A percentile compares a stretch with the other conserved stretches of the same genome.
These are phyloP conservation scores for Benincasa hispida DNA, from an alignment of 306 rosid genomes.

Conservation along the genomic window DNA sequence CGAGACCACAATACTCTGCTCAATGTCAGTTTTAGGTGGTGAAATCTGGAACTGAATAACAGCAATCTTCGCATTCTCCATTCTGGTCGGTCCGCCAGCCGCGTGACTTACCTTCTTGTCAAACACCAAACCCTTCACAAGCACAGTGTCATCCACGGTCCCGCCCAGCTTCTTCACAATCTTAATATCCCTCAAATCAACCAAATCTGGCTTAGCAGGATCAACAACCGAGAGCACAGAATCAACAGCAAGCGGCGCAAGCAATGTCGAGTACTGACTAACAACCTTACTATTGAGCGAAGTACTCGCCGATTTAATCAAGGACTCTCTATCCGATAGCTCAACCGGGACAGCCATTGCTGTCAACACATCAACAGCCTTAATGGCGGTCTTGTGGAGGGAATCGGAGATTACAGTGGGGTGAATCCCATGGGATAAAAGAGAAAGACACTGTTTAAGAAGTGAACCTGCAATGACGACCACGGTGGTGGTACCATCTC, in stretches of 20 bases:
- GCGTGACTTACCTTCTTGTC: slow-evolving; percentile 96
- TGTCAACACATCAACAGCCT: slow-evolving; percentile 67
- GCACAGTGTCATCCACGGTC: slow-evolving; percentile 75
- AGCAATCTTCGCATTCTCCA: slow-evolving; percentile 89
- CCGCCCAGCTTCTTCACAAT: slow-evolving; percentile 96
- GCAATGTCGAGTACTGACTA: slow-evolving; percentile 78
- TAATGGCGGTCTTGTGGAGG: slow-evolving; percentile 60
- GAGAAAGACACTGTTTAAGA: slow-evolving; percentile 52
- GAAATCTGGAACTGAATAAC: slow-evolving; percentile 98
- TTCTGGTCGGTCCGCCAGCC: slow-evolving; percentile 84
- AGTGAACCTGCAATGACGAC: slow-evolving; percentile 84
- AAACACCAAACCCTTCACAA: slow-evolving; percentile 69
- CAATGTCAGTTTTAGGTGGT: slow-evolving; percentile 84
- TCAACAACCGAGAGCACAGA: slow-evolving; percentile 70
- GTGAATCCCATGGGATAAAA: slow-evolving; percentile 73
- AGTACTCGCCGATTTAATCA: slow-evolving; percentile 75
- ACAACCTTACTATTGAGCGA: slow-evolving; percentile 94
- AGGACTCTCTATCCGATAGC: slow-evolving; percentile 73
- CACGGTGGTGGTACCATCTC: slow-evolving; percentile 93
- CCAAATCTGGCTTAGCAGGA: slow-evolving; percentile 48
- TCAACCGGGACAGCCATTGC: slow-evolving; percentile 97
- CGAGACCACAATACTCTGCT: slow-evolving; percentile 84
- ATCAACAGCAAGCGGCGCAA: slow-evolving; percentile 91
- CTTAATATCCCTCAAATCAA: slow-evolving; percentile 78
- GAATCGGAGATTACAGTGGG: slow-evolving; percentile 83